These are phyloP conservation scores for Euphorbia tirucalli DNA, from an alignment of 345 rosid species.

Conservation along the genomic window DNA sequence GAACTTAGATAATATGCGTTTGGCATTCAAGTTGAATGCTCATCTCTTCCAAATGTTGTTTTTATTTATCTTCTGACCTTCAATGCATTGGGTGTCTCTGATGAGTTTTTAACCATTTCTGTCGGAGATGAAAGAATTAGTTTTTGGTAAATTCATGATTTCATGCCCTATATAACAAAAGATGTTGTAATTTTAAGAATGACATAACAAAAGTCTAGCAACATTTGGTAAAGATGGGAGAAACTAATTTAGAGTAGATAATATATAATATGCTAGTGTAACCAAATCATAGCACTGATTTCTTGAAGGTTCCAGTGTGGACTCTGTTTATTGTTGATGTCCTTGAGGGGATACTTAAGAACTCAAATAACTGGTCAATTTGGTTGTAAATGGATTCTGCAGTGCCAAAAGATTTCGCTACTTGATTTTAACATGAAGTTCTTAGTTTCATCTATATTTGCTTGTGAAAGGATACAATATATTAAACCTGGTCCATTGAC, in stretches of 20 bases:
- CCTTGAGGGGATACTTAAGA: background rate
- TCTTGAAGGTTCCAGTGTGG: background rate
- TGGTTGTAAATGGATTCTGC: background rate
- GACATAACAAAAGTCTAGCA: background rate
- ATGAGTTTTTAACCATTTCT: background rate
- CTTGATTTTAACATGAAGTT: constrained; percentile 2
- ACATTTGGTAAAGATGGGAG: background rate
- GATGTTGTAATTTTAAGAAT: constrained; percentile 2
- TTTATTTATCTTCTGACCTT: background rate
- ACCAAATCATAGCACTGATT: background rate
- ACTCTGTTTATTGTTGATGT: background rate
- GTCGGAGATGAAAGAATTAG: background rate
- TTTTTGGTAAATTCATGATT: background rate
- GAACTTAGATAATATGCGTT: background rate
- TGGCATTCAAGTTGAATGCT: constrained; percentile 1
- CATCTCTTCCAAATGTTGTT: background rate
- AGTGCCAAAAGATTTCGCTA: background rate
- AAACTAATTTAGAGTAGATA: background rate
- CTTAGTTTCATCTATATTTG: background rate
- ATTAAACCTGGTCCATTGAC: background rate
- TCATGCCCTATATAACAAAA: background rate
- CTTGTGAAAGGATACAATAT: background rate
- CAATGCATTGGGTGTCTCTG: too few relatives aligned
- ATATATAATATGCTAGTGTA: background rate
- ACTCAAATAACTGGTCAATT: background rate